Evolutionary conservation across 225 moss, liverwort and hornwort species (phyloP).

Genomic region (Bryum argenteum): DNA sequence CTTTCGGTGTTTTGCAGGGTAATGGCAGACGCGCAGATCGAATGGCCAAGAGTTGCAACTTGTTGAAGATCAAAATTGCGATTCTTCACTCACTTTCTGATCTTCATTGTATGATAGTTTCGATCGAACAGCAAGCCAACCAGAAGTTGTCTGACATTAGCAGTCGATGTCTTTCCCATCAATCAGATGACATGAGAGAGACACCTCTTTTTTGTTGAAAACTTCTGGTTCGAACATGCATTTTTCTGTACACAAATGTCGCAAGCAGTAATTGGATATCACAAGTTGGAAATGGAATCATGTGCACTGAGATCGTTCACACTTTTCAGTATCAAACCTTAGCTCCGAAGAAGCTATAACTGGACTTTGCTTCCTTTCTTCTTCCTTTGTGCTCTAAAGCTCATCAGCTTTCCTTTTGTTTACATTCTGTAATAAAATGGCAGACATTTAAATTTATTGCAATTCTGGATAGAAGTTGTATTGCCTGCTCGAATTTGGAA

Average conservation of each 20-base stretch:
- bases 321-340: too few species aligned
- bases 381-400: too few species aligned
- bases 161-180: slow-evolving; percentile 2
- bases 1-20: slow-evolving; percentile 34
- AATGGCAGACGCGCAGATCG: slow-evolving; percentile 31
- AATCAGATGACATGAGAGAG: not conserved
- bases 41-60: slow-evolving; percentile 27
- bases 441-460: too few species aligned
- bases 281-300: not conserved
- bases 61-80: slow-evolving; percentile 23
- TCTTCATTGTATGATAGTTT: slow-evolving; percentile 23
- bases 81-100: not conserved
- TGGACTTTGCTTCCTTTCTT: too few species aligned
- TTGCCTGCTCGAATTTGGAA: too few species aligned
- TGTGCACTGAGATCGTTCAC: too few species aligned
- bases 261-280: not conserved
- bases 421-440: too few species aligned
- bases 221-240: not conserved
- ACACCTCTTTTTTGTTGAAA: not conserved
- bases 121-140: not conserved
- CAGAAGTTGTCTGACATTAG: slow-evolving; percentile 21
- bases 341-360: too few species aligned
- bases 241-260: not conserved
- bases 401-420: too few species aligned
- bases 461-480: too few species aligned